Evolutionary conservation across 306 rosid genomes (phyloP), one percentile per base, ranked within the genome.

Genomic region (Prunus campanulata): DNA sequence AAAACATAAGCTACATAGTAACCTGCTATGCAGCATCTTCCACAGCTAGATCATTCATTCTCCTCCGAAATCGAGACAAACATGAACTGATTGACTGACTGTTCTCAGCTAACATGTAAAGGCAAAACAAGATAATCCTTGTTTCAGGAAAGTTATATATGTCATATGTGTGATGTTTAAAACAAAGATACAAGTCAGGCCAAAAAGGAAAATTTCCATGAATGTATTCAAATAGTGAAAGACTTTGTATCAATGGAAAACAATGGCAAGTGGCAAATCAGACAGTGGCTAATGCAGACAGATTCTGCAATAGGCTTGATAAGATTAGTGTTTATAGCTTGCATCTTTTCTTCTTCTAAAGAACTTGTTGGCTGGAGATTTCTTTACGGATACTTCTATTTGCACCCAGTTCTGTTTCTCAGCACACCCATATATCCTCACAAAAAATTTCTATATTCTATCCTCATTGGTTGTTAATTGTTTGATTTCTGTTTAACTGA

Each of bases 81-180:
- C 71, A 82, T 42, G 85, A 78, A 62, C 87, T 79, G 72, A 88
- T 66, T 22, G 90, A 68, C 72, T 81, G 83, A 77, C 90, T 84
- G 83, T 82, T 83, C 78, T 89, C 91, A 7, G 79, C 89, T 7
- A 95, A 56, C 90, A 88, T 86, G 88, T 88, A 88, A 24, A 95
- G 76, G 76, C 96, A 95, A 80, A 90, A 90, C 77, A 95, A 77
- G 89, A 92, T n/a, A 95, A 76, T 66, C 97, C 97, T 92, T 92
- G 91, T 3, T 49, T 29, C 62, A 80, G 64, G 61, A 57, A 24
- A 85, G 66, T 51, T 70, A 20, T 11, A 35, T 35, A 35, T 35
- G 42, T 35, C 42, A 64, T 4, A 44, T 35, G 35, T 2, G 22
- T 39, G 44, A 22, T 16, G 52, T 60, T 54, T 42, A 20, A 62